Evolutionary conservation across 2,329 filamentous ascomycete genomes (phyloP), one percentile per base, ranked within the genome.

Genomic region (Penicillium sp.): DNA sequence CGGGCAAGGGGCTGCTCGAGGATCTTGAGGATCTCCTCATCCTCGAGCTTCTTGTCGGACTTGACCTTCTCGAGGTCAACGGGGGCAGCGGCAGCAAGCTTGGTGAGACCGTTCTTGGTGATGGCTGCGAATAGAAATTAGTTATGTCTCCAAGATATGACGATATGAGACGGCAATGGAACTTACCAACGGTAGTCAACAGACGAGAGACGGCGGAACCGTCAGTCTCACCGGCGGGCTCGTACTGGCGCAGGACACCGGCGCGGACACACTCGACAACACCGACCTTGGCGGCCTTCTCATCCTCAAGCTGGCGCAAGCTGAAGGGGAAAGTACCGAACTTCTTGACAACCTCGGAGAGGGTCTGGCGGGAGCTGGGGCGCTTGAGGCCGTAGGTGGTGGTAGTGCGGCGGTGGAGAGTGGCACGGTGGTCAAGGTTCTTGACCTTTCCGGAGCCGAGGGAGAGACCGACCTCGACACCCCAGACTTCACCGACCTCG

Each of bases 311-410:
- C 80, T 99, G 94, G 71, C 94, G 86, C 80, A 97, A 83, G 78
- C 90, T 96, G 85, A 99, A 99, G 67, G 94, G 94, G 83, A 99
- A 99, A 59, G 86, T 91, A 62, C 93, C 92, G 71, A 97, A 99
- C 81, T 93, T 97, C 86, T 93, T 95, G 75, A 95, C 88, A 57
- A 96, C 88, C 79, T 97, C 94, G 44, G 92, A 96, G 49, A 97
- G 83, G 46, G 93, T 88, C 77, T 95, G 90, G 72, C 93, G 87
- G 48, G 93, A 97, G 63, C 90, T 96, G 57, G 91, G 91, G 64
- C 94, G 88, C 86, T 97, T 99, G 63, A 99, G 83, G 57, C 87
- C 87, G 77, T 96, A 97, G 57, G 91, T 97, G 65, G 90, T 92
- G 63, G 85, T 88, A 54, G 94, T 97, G 69, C 93, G 89, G 72